Evolutionary conservation across 257 asterid genomes (phyloP), one percentile per base, ranked within the genome.

Genomic region (Solanum lycopersicoides): DNA sequence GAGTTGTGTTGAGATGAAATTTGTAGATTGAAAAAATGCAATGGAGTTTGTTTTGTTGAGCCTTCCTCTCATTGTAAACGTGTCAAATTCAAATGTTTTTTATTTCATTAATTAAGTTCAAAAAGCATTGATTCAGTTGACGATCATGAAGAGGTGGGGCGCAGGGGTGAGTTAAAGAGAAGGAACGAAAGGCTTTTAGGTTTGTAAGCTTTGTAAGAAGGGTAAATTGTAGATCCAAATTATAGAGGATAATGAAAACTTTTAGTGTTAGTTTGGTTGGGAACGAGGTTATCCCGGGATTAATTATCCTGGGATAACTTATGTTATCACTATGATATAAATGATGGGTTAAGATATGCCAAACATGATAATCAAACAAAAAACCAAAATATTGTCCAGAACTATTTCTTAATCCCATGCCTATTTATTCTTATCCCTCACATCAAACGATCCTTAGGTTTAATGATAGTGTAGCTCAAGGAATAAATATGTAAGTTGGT

Each of bases 131-230:
- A 20, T 35, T 35, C 0, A 10, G 50, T 10, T 73, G 47, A 10
- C 3, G 9, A 16, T 3, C 15, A 5, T 18, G 28, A 18, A 10
- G 0, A 35, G 1, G 25, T 2, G 2, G 9, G 2, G 2, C 4
- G 3, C 4, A 53, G 16, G 63, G 65, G 11, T 56, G 44, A 18
- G 7, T 71, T 32, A 10, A 73, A 20, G 16, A 73, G 82, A 73
- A 73, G 4, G 47, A 5, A 3, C 10, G 4, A 10, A 1, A 72
- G 45, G 79, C 0, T 56, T 45, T 0, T 30, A 68, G 3, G 3
- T 18, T 18, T 2, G 79, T 0, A 9, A 32, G 8, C 44, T 72
- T 35, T 35, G 9, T 9, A 18, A 73, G 45, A 20, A 35, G 45
- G 1, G 15, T 18, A 18, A 4, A 72, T 72, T 21, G 1, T 11